These are phyloP conservation scores for Linderniella brevidens DNA, from an alignment of 257 asterid genomes.

Conservation along the genomic window DNA sequence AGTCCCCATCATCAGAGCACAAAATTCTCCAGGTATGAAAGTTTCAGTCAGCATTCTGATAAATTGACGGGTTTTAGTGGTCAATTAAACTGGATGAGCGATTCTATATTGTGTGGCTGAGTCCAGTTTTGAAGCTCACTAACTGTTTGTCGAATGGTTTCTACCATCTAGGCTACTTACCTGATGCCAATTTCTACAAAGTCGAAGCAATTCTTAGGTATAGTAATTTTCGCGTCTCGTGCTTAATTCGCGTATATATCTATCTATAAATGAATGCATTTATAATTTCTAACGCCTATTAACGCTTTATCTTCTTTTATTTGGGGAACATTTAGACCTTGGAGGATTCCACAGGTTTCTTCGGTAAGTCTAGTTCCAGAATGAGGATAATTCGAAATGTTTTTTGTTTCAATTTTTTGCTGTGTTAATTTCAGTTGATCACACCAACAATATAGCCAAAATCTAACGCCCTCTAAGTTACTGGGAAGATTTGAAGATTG, in stretches of 20 bases:
- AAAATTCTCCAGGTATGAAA: neutral
- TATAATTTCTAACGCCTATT: conserved; percentile 5
- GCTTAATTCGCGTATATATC: neutral
- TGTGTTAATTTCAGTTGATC: neutral
- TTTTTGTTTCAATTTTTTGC: neutral
- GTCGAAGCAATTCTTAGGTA: conserved; percentile 92
- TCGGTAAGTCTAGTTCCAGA: conserved; percentile 38
- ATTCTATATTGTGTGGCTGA: too few relatives aligned
- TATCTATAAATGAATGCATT: too few relatives aligned
- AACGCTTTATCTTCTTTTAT: conserved; percentile 10
- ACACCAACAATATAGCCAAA: too few relatives aligned
- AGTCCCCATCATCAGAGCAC: too few relatives aligned
- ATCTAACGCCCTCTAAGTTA: too few relatives aligned
- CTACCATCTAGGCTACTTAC: conserved; percentile 28
- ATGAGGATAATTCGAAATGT: neutral
- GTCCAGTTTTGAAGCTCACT: conserved; percentile 1
- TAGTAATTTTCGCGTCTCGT: neutral
- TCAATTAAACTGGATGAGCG: too few relatives aligned
- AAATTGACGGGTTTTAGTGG: too few relatives aligned
- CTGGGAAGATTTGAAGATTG: too few relatives aligned
- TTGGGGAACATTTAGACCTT: conserved; percentile 40
- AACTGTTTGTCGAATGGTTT: conserved; percentile 5
- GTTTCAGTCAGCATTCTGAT: neutral
- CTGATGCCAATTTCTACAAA: conserved; percentile 72
- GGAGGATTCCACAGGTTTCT: conserved; percentile 90